Evolutionary conservation across 2,329 filamentous ascomycete genomes (phyloP).

Genomic region (Diaporthe citrichinensis): DNA sequence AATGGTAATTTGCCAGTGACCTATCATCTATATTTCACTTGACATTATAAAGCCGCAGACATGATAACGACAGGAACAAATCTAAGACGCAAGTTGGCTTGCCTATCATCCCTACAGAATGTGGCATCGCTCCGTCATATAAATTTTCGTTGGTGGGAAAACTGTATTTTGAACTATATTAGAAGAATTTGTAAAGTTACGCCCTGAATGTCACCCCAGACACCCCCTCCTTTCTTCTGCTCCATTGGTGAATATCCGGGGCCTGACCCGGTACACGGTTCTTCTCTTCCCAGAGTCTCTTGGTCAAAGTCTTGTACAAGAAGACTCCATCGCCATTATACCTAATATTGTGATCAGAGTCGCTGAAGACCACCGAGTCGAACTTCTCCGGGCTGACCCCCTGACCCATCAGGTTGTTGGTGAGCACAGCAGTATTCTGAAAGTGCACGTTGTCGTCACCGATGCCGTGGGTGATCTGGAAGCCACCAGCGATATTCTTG

Average conservation of each 20-base stretch:
- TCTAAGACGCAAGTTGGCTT: too few species aligned
- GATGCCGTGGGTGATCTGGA: slow-evolving; percentile 75
- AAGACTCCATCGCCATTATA: slow-evolving; percentile 70
- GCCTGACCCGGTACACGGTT: slow-evolving; percentile 56
- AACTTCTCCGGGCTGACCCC: slow-evolving; percentile 73
- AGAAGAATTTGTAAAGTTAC: not conserved
- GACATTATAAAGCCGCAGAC: not conserved
- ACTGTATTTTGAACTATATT: too few species aligned
- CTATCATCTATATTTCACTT: not conserved
- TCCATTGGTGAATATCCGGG: slow-evolving; percentile 1
- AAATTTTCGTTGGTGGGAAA: too few species aligned
- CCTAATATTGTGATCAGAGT: slow-evolving; percentile 73
- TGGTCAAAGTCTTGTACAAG: slow-evolving; percentile 73
- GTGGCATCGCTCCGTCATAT: too few species aligned
- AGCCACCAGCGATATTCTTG: slow-evolving; percentile 71
- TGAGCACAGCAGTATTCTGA: slow-evolving; percentile 73
- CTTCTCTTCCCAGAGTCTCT: slow-evolving; percentile 73
- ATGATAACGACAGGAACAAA: too few species aligned
- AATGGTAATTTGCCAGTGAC: not conserved
- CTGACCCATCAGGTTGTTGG: slow-evolving; percentile 72
- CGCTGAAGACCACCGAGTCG: slow-evolving; percentile 75
- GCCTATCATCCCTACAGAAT: not conserved
- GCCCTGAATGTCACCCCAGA: not conserved
- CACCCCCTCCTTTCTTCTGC: slow-evolving; percentile 4
- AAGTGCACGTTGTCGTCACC: slow-evolving; percentile 82